phyloP scores from a whole-genome alignment of 139 green algal genomes.

The Pleodorina starrii region DNA sequence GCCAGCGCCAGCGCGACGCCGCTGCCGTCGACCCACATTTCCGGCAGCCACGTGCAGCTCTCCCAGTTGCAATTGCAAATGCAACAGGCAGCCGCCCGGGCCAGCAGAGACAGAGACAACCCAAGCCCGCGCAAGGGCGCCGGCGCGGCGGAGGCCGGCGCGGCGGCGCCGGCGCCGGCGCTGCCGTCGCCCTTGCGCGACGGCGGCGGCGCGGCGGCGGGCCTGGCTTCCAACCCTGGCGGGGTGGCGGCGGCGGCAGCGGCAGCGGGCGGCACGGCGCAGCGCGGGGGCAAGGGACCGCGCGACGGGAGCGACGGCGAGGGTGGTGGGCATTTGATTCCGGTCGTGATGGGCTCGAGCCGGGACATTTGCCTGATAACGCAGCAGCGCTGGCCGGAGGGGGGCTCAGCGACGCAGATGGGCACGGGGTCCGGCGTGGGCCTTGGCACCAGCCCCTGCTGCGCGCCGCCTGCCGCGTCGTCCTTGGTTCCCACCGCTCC shows the following conservation, averaged over 20 bases:
- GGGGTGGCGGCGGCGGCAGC: too few relatives aligned
- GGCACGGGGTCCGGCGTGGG: background rate
- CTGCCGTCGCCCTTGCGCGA: background rate
- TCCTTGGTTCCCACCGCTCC: too few relatives aligned
- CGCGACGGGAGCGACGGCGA: background rate
- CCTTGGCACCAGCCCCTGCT: background rate
- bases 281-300: too few relatives aligned
- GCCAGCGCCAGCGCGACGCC: background rate
- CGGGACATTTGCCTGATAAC: background rate
- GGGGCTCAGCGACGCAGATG: background rate
- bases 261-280: background rate
- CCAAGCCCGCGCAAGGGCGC: too few relatives aligned
- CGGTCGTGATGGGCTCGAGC: background rate
- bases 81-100: background rate
- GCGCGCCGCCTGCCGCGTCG: background rate
- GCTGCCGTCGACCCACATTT: background rate
- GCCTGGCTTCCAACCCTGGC: background rate
- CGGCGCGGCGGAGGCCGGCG: too few relatives aligned
- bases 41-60: background rate
- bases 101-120: too few relatives aligned
- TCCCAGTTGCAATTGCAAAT: background rate
- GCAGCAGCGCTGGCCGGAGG: constrained; percentile 6
- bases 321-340: background rate
- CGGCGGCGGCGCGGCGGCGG: too few relatives aligned
- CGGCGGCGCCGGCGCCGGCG: too few relatives aligned